Evolutionary conservation across 2,329 filamentous ascomycete species (phyloP), one percentile per base, ranked within the genome.

Genomic region (Phaeosphaeria sp.): DNA sequence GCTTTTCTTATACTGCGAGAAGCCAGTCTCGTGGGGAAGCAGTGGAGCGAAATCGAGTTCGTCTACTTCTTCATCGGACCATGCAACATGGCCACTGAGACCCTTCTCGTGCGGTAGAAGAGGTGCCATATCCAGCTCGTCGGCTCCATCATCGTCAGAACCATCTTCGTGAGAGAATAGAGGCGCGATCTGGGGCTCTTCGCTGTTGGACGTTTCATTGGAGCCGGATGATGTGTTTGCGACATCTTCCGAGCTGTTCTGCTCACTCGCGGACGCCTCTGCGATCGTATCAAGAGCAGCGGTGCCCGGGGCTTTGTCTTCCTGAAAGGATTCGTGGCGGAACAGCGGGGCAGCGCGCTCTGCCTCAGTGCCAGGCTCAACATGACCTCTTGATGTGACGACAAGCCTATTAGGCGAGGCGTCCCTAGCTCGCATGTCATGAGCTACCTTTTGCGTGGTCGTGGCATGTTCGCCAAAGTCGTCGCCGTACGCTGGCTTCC

Each of bases 1-100:
- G 54, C 64, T 62, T 53, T 36, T 46, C 49, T 54, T 59, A 46
- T 58, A 54, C 30, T 57, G 52, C 49, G 71, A 48, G 54, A 62
- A 60, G 4, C 58, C 60, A 53, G 72, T 72, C 60, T 80, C 78
- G 41, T 80, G 77, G 21, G 71, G 68, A 44, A 79, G 63, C 1
- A 79, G 67, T 20, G 77, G 78, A 20, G 67, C 63, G 9, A 65
- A 56, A 23, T 72, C 67, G 17, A 67, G 62, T 21, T 73, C 69
- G 39, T 71, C 66, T 10, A 23, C 18, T 2, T 65, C 63, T 27
- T 67, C 54, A 48, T 59, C 56, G 13, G 48, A 43, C 18, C 50
- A 25, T 2, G 48, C 43, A 42, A 49, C 52, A n/a, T n/a, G n/a
- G 11, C 58, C 56, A n/a, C 56, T 51, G 6, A 57, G 55, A 27